phyloP scores from a whole-genome alignment of 805 yeast species.

The Jamesozyma spencerorum region DNA sequence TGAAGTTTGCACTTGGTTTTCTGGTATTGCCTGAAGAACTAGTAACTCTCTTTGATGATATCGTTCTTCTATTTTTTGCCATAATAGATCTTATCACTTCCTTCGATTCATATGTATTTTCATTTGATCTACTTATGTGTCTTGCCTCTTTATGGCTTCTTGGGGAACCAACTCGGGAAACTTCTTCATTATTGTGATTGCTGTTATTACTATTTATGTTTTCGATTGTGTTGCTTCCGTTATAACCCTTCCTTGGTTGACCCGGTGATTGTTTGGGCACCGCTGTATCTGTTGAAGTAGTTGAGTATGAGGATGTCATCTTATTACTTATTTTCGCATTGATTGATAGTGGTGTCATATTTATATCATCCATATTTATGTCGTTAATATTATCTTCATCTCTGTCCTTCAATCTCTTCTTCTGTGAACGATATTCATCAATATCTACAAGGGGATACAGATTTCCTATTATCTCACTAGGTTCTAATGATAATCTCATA shows the following conservation, averaged over 20 bases:
- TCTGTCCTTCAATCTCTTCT: constrained; percentile 24
- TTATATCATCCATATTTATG: constrained; percentile 12
- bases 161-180: no score
- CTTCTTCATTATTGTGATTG: constrained; percentile 5
- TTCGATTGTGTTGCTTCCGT: constrained; percentile 26
- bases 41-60: constrained; percentile 23
- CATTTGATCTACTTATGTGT: no score
- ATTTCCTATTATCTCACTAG: constrained; percentile 61
- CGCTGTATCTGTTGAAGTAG: constrained; percentile 7
- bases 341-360: constrained; percentile 25
- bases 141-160: no score
- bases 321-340: no score
- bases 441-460: constrained; percentile 50
- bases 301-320: no score
- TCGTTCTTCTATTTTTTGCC: constrained; percentile 21
- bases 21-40: constrained; percentile 22
- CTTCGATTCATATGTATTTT: no score
- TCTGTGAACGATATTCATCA: constrained; percentile 50
- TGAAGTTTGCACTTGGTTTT: constrained; percentile 22
- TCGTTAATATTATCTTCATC: constrained; percentile 11
- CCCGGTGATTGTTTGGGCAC: constrained; percentile 92
- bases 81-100: constrained; percentile 13
- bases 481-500: constrained; percentile 58
- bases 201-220: constrained; percentile 16
- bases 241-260: constrained; percentile 69